Conservation (phyloP, 345 rosid genomes). For the Excoecaria cochinchinensis region DNA sequence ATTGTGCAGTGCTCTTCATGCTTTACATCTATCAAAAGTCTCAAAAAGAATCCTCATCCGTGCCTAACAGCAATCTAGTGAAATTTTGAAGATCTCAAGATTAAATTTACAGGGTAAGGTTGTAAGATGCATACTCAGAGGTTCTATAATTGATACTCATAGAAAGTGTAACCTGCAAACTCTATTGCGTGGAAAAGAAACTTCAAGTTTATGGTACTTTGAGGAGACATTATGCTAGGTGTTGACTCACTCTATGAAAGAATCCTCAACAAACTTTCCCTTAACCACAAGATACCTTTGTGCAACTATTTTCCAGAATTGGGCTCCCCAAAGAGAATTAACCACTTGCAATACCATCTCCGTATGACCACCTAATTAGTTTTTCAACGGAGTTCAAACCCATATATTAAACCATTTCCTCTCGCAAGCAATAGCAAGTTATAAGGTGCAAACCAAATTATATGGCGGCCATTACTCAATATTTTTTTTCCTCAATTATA, state of each 20-base stretch:
- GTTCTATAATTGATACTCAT: not conserved
- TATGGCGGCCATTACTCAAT: not conserved
- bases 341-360: not conserved
- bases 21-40: not conserved
- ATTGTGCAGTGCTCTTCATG: not conserved
- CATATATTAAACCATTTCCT: not conserved
- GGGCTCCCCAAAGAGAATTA: not conserved
- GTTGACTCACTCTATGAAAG: not conserved
- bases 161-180: not conserved
- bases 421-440: not conserved
- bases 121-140: not conserved
- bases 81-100: not conserved
- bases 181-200: not conserved
- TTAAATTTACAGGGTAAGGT: not conserved
- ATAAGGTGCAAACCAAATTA: not conserved
- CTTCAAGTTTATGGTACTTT: not conserved
- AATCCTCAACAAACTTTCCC: not conserved
- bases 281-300: not conserved
- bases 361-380: no score
- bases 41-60: not conserved
- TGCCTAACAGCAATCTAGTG: not conserved
- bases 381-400: no score
- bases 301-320: not conserved
- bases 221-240: not conserved
- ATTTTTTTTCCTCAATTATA: not conserved